Percentiles rank a stretch among this genome's conserved stretches.
phyloP scores from a whole-genome alignment of 179 eudicot species.

The Nepenthes alata region DNA sequence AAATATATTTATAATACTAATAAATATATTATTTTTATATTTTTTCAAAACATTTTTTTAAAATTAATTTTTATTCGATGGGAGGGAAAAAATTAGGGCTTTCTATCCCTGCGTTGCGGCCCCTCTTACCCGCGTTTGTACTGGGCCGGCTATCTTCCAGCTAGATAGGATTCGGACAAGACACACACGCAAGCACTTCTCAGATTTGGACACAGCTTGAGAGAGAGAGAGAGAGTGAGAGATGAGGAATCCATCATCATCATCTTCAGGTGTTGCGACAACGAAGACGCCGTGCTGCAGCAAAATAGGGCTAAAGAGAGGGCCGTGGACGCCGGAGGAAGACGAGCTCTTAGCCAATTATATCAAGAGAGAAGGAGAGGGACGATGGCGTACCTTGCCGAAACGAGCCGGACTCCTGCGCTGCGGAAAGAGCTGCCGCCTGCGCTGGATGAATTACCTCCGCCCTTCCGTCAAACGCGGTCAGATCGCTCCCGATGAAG shows the following conservation, averaged over 20 bases:
- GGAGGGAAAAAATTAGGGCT: no score
- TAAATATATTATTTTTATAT: no score
- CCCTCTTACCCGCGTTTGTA: no score
- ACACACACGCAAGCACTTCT: no score
- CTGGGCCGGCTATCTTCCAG: no score
- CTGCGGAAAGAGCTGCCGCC: constrained; percentile 2
- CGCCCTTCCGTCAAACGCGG: not conserved
- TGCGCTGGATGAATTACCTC: not conserved
- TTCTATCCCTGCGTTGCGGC: no score
- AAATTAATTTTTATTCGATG: no score
- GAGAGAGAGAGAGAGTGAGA: not conserved
- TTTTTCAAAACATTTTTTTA: no score
- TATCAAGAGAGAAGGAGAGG: constrained; percentile 28
- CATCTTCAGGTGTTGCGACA: constrained; percentile 3
- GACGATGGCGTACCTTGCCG: constrained; percentile 35
- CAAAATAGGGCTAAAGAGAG: constrained; percentile 31
- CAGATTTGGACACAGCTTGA: no score
- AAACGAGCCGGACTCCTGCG: constrained; percentile 30
- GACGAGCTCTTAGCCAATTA: constrained; percentile 25
- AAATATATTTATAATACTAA: no score
- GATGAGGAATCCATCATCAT: constrained; percentile 20
- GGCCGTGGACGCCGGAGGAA: constrained; percentile 43
- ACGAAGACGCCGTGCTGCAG: constrained; percentile 12
- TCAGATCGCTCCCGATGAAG: constrained; percentile 2
- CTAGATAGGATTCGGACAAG: no score